These are phyloP conservation scores for Solanum piurae DNA, from an alignment of 257 asterid genomes.

Conservation along the genomic window DNA sequence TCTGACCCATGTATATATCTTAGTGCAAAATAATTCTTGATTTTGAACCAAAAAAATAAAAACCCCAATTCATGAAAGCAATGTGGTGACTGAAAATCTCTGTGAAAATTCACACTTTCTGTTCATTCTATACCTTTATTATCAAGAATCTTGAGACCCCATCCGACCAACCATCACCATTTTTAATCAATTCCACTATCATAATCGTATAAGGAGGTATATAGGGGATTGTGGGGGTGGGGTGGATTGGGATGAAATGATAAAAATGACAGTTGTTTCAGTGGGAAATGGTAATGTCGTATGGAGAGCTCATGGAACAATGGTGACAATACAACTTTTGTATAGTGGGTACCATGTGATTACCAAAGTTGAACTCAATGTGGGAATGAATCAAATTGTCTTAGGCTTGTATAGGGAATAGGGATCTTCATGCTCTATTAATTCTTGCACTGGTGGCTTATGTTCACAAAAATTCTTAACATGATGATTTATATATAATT, in stretches of 20 bases:
- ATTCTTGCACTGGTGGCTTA: conserved; percentile 87
- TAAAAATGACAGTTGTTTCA: conserved; percentile 26
- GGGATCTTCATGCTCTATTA: conserved; percentile 58
- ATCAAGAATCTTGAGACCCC: not conserved
- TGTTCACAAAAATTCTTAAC: conserved; percentile 45
- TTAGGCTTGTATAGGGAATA: conserved; percentile 67
- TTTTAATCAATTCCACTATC: not conserved
- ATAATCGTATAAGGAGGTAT: not conserved
- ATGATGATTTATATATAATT: too few relatives aligned
- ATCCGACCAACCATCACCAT: not conserved
- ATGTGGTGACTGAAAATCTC: not conserved
- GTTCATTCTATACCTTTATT: not conserved
- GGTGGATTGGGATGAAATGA: conserved; percentile 7
- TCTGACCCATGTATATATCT: too few relatives aligned
- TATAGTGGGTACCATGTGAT: conserved; percentile 83
- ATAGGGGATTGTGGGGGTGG: not conserved
- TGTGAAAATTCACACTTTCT: not conserved
- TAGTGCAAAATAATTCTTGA: not conserved
- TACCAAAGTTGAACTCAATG: conserved; percentile 85
- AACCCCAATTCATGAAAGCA: not conserved
- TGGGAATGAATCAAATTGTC: conserved; percentile 81
- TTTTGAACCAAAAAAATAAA: not conserved
- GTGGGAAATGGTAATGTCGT: conserved; percentile 10
- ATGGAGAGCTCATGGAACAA: conserved; percentile 65
- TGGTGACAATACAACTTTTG: conserved; percentile 77